These are phyloP conservation scores for Ilex aquifolium DNA, from an alignment of 257 asterid species.

Conservation along the genomic window DNA sequence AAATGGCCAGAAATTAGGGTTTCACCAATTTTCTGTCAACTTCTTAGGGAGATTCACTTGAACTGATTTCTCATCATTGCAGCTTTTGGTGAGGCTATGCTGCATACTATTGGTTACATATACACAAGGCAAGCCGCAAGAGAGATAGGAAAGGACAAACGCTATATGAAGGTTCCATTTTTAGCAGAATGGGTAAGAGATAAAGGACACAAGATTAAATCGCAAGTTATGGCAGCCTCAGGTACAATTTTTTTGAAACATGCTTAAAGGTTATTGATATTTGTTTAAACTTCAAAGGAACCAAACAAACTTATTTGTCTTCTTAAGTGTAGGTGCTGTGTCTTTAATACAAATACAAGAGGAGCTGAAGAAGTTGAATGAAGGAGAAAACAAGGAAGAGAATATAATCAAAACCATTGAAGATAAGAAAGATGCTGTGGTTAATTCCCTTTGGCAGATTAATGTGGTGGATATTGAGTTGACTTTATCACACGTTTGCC, in stretches of 20 bases:
- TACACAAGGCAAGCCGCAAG: conserved; percentile 84
- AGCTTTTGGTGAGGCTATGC: conserved; percentile 86
- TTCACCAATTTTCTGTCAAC: too few relatives aligned
- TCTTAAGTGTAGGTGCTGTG: conserved; percentile 48
- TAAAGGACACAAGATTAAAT: conserved; percentile 59
- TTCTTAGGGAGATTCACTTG: too few relatives aligned
- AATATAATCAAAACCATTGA: conserved; percentile 39
- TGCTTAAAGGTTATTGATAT: conserved; percentile 2
- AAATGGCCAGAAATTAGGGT: too few relatives aligned
- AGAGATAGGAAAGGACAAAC: conserved; percentile 71
- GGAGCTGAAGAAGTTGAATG: conserved; percentile 52
- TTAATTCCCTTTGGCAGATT: conserved; percentile 73
- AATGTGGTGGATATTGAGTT: conserved; percentile 78
- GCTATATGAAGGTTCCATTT: conserved; percentile 77
- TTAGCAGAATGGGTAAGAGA: conserved; percentile 85
- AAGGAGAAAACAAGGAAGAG: conserved; percentile 50
- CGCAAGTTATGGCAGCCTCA: conserved; percentile 74
- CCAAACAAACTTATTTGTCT: not conserved
- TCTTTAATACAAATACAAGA: conserved; percentile 58
- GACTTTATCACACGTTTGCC: conserved; percentile 66
- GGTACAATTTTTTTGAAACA: conserved; percentile 32
- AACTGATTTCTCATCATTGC: conserved; percentile 14
- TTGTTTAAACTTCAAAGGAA: conserved; percentile 5
- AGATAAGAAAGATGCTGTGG: conserved; percentile 53
- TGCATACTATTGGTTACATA: conserved; percentile 79